Conservation (phyloP, 2,329 filamentous ascomycete species). For the Ophiostoma quercus region DNA sequence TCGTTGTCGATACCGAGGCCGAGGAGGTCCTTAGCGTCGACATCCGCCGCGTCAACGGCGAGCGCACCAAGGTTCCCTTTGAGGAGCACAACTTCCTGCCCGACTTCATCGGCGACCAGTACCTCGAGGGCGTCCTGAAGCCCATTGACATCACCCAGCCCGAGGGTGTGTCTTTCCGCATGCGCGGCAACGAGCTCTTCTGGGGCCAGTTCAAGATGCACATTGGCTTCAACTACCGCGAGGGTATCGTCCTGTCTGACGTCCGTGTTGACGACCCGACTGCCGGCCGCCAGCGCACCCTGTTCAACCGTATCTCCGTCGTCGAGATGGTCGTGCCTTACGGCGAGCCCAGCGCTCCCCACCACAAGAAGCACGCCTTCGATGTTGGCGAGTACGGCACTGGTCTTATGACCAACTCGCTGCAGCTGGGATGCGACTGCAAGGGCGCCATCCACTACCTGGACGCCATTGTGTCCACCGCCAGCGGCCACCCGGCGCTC, state of each 20-base stretch:
- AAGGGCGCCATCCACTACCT: conserved; percentile 90
- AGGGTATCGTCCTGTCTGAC: conserved; percentile 85
- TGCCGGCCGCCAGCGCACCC: conserved; percentile 66
- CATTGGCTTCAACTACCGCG: conserved; percentile 89
- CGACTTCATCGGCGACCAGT: conserved; percentile 69
- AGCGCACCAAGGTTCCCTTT: conserved; percentile 64
- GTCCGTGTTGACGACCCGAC: conserved; percentile 72
- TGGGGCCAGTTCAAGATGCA: conserved; percentile 96
- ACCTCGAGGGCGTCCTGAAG: conserved; percentile 65
- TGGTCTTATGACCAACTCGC: conserved; percentile 76
- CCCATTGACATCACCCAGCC: conserved; percentile 68
- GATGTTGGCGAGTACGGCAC: conserved; percentile 70
- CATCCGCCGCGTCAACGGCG: conserved; percentile 69
- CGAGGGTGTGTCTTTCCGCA: conserved; percentile 78
- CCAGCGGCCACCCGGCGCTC: conserved; percentile 65
- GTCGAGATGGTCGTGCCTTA: conserved; percentile 95
- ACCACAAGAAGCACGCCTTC: conserved; percentile 76
- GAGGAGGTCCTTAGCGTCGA: conserved; percentile 76
- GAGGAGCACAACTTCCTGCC: conserved; percentile 75
- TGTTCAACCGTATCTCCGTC: conserved; percentile 84
- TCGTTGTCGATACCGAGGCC: conserved; percentile 79
- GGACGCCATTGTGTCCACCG: conserved; percentile 78
- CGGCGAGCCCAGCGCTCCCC: conserved; percentile 72
- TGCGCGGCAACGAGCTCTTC: conserved; percentile 59
- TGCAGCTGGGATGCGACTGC: conserved; percentile 75